Percentiles rank a stretch among this genome's conserved stretches.
These are phyloP conservation scores for Penicillium sp. DNA, from an alignment of 2,329 filamentous ascomycete genomes.

Conservation along the genomic window DNA sequence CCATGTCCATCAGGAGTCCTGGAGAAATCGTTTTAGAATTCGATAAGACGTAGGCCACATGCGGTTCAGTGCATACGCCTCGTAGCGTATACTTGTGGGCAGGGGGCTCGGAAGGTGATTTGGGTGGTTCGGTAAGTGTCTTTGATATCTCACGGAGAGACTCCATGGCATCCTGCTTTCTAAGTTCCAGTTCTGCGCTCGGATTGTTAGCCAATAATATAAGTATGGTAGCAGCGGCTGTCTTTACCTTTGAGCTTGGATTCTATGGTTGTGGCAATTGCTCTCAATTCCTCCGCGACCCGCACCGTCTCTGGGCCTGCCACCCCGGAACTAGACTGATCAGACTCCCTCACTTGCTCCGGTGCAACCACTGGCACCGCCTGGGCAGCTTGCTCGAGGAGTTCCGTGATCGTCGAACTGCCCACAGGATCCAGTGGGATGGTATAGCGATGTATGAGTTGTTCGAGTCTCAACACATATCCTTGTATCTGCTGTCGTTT, in stretches of 20 bases:
- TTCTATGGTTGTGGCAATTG: slow-evolving; percentile 41
- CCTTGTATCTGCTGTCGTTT: slow-evolving; percentile 36
- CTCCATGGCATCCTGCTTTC: slow-evolving; percentile 43
- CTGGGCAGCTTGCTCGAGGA: slow-evolving; percentile 39
- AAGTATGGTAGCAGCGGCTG: neutral
- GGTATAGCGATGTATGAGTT: slow-evolving; percentile 34
- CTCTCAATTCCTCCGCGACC: slow-evolving; percentile 37
- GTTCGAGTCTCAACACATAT: slow-evolving; percentile 36
- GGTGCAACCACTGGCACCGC: slow-evolving; percentile 30
- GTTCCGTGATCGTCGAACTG: slow-evolving; percentile 29
- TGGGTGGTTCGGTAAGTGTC: slow-evolving; percentile 48
- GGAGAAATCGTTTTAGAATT: slow-evolving; percentile 29
- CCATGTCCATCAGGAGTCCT: slow-evolving; percentile 32
- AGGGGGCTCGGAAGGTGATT: slow-evolving; percentile 42
- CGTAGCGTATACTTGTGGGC: slow-evolving; percentile 56
- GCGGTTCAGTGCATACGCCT: slow-evolving; percentile 58
- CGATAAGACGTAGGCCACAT: slow-evolving; percentile 58
- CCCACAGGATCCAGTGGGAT: slow-evolving; percentile 19
- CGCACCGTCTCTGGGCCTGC: slow-evolving; percentile 27
- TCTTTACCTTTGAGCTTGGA: slow-evolving; percentile 42
- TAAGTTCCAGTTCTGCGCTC: slow-evolving; percentile 43
- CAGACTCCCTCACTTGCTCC: slow-evolving; percentile 21
- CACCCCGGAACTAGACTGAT: slow-evolving; percentile 17
- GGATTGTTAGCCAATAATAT: slow-evolving; percentile 7
- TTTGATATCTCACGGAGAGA: slow-evolving; percentile 47